Evolutionary conservation across 352 stramenopile genomes (phyloP).

Genomic region (Globisporangium echinulatum): DNA sequence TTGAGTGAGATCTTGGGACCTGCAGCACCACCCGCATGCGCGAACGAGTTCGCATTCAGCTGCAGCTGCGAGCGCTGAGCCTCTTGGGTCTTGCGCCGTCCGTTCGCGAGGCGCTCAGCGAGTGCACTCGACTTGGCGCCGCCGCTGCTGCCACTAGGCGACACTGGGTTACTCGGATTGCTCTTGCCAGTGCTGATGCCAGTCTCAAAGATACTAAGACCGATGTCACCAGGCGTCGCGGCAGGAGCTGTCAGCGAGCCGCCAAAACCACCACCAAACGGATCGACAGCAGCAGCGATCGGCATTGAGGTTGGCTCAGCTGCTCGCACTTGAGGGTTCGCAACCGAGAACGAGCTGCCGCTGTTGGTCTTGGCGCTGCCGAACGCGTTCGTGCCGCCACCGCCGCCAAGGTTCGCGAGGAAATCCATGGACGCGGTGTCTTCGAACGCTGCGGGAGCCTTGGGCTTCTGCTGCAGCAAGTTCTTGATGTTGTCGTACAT

Average conservation of each 20-base stretch:
- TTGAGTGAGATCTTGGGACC: slow-evolving; percentile 54
- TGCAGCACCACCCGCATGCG: slow-evolving; percentile 11
- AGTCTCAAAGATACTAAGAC: slow-evolving; percentile 15
- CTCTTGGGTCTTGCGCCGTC: slow-evolving; percentile 66
- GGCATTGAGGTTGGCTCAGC: slow-evolving; percentile 16
- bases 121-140: slow-evolving; percentile 49
- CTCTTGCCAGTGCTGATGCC: background rate
- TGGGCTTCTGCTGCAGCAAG: slow-evolving; percentile 66
- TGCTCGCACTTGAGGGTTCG: slow-evolving; percentile 13
- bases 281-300: slow-evolving; percentile 10
- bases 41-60: slow-evolving; percentile 53
- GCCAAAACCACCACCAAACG: slow-evolving; percentile 22
- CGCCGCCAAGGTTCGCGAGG: slow-evolving; percentile 45
- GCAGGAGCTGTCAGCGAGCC: slow-evolving; percentile 4
- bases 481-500: slow-evolving; percentile 87
- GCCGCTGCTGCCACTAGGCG: background rate
- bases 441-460: slow-evolving; percentile 23
- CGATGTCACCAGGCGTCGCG: slow-evolving; percentile 2
- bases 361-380: slow-evolving; percentile 23
- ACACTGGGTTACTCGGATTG: background rate
- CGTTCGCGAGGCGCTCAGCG: slow-evolving; percentile 49
- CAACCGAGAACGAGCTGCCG: slow-evolving; percentile 17
- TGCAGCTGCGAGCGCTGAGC: slow-evolving; percentile 50
- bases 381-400: slow-evolving; percentile 1
- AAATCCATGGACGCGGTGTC: slow-evolving; percentile 61